phyloP scores from a whole-genome alignment of 495 filamentous ascomycete species.

The Penicillium subrubescens region DNA sequence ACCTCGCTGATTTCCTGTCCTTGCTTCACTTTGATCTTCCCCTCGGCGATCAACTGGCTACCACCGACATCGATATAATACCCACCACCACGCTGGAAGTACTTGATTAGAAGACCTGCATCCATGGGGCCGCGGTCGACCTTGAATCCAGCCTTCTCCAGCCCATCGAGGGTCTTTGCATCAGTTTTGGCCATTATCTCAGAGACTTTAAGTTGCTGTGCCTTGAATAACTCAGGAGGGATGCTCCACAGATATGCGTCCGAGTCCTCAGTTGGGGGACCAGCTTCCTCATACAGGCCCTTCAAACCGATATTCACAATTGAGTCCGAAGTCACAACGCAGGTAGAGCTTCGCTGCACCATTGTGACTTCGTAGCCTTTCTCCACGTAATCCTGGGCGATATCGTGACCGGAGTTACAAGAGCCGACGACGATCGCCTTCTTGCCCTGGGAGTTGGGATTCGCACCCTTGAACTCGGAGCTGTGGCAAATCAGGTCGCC shows the following conservation, averaged over 20 bases:
- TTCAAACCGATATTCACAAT: constrained; percentile 56
- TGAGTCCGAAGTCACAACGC: constrained; percentile 61
- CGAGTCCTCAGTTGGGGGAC: constrained; percentile 57
- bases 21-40: constrained; percentile 76
- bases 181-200: constrained; percentile 43
- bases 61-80: constrained; percentile 81
- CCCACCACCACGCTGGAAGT: constrained; percentile 72
- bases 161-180: constrained; percentile 58
- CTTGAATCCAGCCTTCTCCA: constrained; percentile 68
- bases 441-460: constrained; percentile 51
- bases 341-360: constrained; percentile 76
- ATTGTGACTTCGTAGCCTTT: constrained; percentile 84
- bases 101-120: constrained; percentile 71
- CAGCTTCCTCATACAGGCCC: constrained; percentile 64
- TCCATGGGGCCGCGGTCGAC: constrained; percentile 68
- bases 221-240: constrained; percentile 60
- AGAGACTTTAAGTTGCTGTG: constrained; percentile 56
- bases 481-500: constrained; percentile 64
- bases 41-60: constrained; percentile 70
- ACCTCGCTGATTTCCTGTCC: constrained; percentile 66
- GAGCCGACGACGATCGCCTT: constrained; percentile 76
- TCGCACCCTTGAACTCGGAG: constrained; percentile 65
- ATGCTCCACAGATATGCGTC: constrained; percentile 60
- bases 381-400: constrained; percentile 79
- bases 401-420: constrained; percentile 82